phyloP scores from a whole-genome alignment of 371 early-diverging fungal genomes.

The Blastocladiella emersonii region DNA sequence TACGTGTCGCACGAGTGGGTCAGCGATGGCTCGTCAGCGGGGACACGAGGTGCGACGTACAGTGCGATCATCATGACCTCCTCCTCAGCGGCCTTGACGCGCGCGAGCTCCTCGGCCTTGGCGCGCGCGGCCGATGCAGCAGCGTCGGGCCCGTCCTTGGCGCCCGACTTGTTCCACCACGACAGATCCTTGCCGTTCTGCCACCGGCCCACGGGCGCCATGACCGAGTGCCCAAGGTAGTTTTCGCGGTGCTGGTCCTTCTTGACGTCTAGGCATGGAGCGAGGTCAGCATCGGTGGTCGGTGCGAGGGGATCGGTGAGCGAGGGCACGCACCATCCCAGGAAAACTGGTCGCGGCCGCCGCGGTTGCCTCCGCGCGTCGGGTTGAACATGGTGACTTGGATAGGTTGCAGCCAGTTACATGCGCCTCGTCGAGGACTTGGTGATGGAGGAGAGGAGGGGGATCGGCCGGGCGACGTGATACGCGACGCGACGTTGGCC shows the following conservation, averaged over 20 bases:
- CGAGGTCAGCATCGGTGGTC: too few relatives aligned
- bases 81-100: constrained; percentile 49
- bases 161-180: constrained; percentile 54
- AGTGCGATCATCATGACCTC: constrained; percentile 66
- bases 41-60: constrained; percentile 21
- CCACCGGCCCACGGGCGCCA: constrained; percentile 64
- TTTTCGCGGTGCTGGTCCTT: constrained; percentile 71
- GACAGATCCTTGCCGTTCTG: constrained; percentile 49
- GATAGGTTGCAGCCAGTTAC: too few relatives aligned
- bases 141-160: constrained; percentile 33
- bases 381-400: too few relatives aligned
- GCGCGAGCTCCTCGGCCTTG: neutral
- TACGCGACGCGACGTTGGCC: too few relatives aligned
- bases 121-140: constrained; percentile 22
- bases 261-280: constrained; percentile 61
- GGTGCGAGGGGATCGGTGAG: too few relatives aligned
- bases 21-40: too few relatives aligned
- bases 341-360: constrained; percentile 43
- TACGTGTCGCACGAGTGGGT: constrained; percentile 10
- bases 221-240: constrained; percentile 70
- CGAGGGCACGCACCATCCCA: too few relatives aligned
- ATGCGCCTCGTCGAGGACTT: too few relatives aligned
- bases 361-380: constrained; percentile 39
- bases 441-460: too few relatives aligned
- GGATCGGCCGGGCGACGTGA: too few relatives aligned